Evolutionary conservation across 441 rosid species (phyloP).

Genomic region (California macrophylla): DNA sequence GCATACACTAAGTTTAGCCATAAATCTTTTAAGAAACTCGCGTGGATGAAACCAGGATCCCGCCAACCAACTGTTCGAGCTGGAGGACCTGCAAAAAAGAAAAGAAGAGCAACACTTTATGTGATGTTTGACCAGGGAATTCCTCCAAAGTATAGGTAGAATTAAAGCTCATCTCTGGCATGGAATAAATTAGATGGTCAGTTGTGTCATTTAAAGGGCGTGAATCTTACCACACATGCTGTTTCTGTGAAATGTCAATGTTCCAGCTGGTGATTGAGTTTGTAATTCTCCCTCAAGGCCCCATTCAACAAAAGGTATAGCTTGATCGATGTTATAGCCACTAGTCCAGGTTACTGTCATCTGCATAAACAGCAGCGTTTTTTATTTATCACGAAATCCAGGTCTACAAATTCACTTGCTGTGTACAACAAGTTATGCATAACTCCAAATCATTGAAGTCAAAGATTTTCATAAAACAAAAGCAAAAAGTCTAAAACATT

Average conservation of each 20-base stretch:
- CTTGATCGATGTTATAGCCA: constrained; percentile 65
- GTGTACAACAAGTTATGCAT: no score
- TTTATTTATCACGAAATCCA: no score
- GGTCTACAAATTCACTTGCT: no score
- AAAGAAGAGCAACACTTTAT: not conserved
- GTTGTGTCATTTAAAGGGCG: not conserved
- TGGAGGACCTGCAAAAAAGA: constrained; percentile 48
- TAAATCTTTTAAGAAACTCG: constrained; percentile 68
- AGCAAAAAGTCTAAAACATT: no score
- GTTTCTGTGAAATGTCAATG: constrained; percentile 53
- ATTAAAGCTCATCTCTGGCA: not conserved
- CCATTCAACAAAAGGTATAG: constrained; percentile 71
- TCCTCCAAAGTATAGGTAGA: no score
- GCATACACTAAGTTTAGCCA: constrained; percentile 71
- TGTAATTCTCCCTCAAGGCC: constrained; percentile 35
- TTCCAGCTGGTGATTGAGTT: constrained; percentile 63
- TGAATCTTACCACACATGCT: constrained; percentile 76
- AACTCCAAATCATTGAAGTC: no score
- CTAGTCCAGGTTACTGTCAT: constrained; percentile 97
- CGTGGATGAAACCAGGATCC: constrained; percentile 86
- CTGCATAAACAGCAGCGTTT: constrained; percentile 26
- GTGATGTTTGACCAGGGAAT: no score
- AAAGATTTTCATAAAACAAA: no score
- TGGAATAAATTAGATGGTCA: not conserved
- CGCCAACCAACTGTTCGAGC: constrained; percentile 93